Base-by-base conservation (phyloP, 2,329 filamentous ascomycete genomes). In the Trematosphaeria pertusa region DNA sequence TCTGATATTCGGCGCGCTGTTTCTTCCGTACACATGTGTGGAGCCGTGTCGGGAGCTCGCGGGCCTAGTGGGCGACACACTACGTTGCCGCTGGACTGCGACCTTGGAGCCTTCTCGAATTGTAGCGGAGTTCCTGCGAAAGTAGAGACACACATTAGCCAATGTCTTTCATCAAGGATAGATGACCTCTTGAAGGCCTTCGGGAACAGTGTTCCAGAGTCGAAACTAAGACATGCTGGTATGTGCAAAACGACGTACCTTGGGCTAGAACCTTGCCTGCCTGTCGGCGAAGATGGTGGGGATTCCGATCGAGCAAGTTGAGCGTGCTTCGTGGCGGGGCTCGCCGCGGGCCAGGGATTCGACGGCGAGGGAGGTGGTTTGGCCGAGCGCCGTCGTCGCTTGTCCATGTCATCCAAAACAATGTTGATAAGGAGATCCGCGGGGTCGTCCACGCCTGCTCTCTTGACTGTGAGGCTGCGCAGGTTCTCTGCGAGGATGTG, bases 391-490 rank as follows among this genome's bases (percentile, higher is more conserved):
- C 91, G 85, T 18, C 93, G 85, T 55, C 94, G 83, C 75, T 90
- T 94, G 71, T 97, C 93, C 81, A 96, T 94, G 65, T 99, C 94
- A 67, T 99, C 94, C 50, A 99, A 76, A 19, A 99, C 92, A 59
- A 99, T 95, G 61, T 95, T 88, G 54, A 94, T 89, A 37, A 97
- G 78, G 30, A 99, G 82, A 67, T 97, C 94, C 14, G 87, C 87
- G 3, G 91, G 91, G 65, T 99, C 92, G 54, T 97, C 91, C 34
- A 99, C 81, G 54, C 87, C 86, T 44, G 89, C 93, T 59, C 91
- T 86, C 75, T 91, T 96, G 56, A 99, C 79, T 2, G 89, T 94
- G 55, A 99, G 79, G 52, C 91, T 95, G 49, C 91, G 87, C 53
- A 99, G 77, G 71, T 97, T 92, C 67, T 99, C 94, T 7, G 94